Conservation (phyloP, 192 early-diverging fungal species). For the Nowakowskiella sp. region DNA sequence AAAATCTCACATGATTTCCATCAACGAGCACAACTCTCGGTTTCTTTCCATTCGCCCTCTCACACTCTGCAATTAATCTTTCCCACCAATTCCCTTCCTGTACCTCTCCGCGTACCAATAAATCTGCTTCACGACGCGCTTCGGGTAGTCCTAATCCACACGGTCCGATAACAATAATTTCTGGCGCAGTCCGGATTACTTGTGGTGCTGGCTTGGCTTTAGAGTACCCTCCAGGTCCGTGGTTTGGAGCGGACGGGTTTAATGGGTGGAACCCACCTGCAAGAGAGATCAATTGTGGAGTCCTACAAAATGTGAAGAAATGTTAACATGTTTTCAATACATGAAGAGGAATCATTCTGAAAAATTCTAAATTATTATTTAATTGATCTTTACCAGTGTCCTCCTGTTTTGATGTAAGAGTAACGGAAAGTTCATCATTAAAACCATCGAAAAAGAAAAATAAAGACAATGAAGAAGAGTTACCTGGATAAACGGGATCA, state of each 20-base stretch:
- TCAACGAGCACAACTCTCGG: slow-evolving; percentile 39
- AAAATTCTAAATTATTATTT: too few species aligned
- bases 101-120: slow-evolving; percentile 10
- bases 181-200: slow-evolving; percentile 26
- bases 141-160: slow-evolving; percentile 41
- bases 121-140: slow-evolving; percentile 19
- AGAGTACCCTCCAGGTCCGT: slow-evolving; percentile 30
- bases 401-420: slow-evolving; percentile 7
- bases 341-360: neutral
- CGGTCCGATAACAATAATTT: slow-evolving; percentile 35
- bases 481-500: slow-evolving; percentile 43
- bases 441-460: too few species aligned
- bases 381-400: slow-evolving; percentile 48
- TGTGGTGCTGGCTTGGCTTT: slow-evolving; percentile 12
- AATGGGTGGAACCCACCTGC: slow-evolving; percentile 39
- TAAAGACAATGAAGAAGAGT: too few species aligned
- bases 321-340: neutral
- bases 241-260: slow-evolving; percentile 12
- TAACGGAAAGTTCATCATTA: too few species aligned
- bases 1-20: slow-evolving; percentile 31
- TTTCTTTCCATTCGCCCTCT: slow-evolving; percentile 5
- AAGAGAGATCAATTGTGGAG: slow-evolving; percentile 41
- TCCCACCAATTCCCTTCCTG: slow-evolving; percentile 24
- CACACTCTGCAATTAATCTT: neutral
- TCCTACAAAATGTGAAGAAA: slow-evolving; percentile 24